Percentiles rank a stretch among this genome's conserved stretches.
Conservation (phyloP, 2,329 filamentous ascomycete species). For the Ophiostoma triangulosporum region DNA sequence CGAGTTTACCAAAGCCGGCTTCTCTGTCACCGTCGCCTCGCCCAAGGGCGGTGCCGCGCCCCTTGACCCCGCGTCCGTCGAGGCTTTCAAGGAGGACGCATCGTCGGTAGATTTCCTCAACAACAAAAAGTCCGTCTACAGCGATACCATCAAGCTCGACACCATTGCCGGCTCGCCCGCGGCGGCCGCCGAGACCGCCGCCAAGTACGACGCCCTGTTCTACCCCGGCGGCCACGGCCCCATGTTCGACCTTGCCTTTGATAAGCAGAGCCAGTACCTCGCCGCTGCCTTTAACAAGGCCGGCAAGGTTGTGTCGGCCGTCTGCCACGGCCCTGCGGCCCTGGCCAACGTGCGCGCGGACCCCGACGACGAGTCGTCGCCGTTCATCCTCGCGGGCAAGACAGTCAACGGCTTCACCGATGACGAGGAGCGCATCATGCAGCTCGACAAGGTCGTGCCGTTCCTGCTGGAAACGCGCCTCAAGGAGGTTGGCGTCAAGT, state of each 20-base stretch:
- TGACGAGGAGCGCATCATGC: constrained; percentile 36
- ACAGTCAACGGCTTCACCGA: constrained; percentile 48
- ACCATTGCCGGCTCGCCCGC: constrained; percentile 37
- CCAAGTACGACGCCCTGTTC: constrained; percentile 14
- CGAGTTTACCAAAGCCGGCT: constrained; percentile 35
- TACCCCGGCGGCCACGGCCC: constrained; percentile 43
- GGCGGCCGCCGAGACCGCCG: constrained; percentile 16
- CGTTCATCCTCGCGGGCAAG: constrained; percentile 38
- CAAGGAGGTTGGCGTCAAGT: constrained; percentile 36
- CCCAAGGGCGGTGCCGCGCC: constrained; percentile 48
- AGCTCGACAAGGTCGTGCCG: constrained; percentile 30
- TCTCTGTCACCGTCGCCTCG: constrained; percentile 44
- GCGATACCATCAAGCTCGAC: constrained; percentile 10
- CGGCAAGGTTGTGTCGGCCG: constrained; percentile 50
- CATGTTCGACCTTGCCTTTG: constrained; percentile 52
- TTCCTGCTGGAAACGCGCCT: constrained; percentile 48
- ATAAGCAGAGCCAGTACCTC: constrained; percentile 42
- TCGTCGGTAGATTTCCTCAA: constrained; percentile 40
- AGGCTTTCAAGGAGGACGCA: constrained; percentile 39
- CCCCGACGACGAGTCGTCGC: constrained; percentile 27
- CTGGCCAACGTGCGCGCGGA: constrained; percentile 39
- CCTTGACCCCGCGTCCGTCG: constrained; percentile 44
- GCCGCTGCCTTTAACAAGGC: constrained; percentile 48
- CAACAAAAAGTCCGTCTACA: constrained; percentile 28
- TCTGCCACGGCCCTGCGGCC: constrained; percentile 56